Percentiles rank a stretch among this genome's conserved stretches.
phyloP scores from a whole-genome alignment of 1,284 basidiomycete species.

The Pisolithus thermaeus region DNA sequence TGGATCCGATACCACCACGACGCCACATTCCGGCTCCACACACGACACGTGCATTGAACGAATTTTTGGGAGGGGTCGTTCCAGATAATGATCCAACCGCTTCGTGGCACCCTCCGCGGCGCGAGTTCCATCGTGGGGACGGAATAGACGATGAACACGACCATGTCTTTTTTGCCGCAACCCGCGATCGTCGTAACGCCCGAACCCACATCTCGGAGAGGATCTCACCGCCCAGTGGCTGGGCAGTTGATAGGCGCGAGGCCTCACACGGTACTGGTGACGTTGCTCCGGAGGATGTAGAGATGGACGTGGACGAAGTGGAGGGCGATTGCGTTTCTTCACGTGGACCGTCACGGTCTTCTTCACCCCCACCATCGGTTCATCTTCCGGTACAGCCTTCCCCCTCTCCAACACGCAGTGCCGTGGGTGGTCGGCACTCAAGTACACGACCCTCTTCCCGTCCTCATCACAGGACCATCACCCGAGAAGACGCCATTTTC shows the following conservation, averaged over 20 bases:
- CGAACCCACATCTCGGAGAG: slow-evolving; percentile 18
- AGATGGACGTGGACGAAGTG: slow-evolving; percentile 39
- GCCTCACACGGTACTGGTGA: slow-evolving; percentile 14
- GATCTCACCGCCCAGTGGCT: slow-evolving; percentile 15
- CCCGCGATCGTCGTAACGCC: too few relatives aligned
- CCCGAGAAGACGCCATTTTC: slow-evolving; percentile 9
- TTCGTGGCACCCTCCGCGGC: slow-evolving; percentile 19
- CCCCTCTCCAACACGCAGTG: slow-evolving; percentile 18
- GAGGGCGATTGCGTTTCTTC: slow-evolving; percentile 41
- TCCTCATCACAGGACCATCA: slow-evolving; percentile 13
- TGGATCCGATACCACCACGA: slow-evolving; percentile 11
- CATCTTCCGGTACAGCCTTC: slow-evolving; percentile 20
- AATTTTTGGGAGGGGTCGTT: slow-evolving; percentile 42
- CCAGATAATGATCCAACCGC: slow-evolving; percentile 7
- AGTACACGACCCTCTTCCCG: slow-evolving; percentile 18
- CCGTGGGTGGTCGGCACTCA: slow-evolving; percentile 13
- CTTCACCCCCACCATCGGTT: slow-evolving; percentile 36
- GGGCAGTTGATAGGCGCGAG: slow-evolving; percentile 12
- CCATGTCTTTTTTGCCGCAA: slow-evolving; percentile 40
- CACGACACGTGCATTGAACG: slow-evolving; percentile 47
- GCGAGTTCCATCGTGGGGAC: slow-evolving; percentile 21
- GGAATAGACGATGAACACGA: slow-evolving; percentile 31
- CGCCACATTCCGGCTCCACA: slow-evolving; percentile 23
- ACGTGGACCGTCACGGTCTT: slow-evolving; percentile 39
- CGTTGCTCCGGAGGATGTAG: slow-evolving; percentile 19